phyloP scores from a whole-genome alignment of 78 protist species.

The Tieghemostelium lacteum region DNA sequence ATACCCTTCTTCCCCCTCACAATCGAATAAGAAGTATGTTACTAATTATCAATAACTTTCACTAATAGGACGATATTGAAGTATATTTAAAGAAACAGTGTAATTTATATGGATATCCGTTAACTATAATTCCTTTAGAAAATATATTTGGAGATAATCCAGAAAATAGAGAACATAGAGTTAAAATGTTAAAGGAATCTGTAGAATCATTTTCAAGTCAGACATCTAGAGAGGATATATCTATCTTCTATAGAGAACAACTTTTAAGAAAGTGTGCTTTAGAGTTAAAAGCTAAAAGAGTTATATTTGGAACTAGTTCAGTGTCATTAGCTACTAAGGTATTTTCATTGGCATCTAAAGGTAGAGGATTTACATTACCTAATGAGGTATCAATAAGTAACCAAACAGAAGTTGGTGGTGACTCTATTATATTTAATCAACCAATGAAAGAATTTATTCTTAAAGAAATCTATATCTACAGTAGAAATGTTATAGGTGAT shows the following conservation, averaged over 20 bases:
- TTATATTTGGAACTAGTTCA: conserved; percentile 27
- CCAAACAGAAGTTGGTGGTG: background rate
- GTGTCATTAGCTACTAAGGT: conserved; percentile 32
- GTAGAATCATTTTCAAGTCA: background rate
- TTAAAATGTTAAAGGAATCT: background rate
- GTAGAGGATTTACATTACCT: conserved; percentile 61
- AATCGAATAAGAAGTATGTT: background rate
- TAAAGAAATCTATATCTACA: conserved; percentile 52
- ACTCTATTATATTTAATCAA: conserved; percentile 25
- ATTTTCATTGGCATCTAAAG: conserved; percentile 41
- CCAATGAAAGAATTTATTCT: conserved; percentile 65
- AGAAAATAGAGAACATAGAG: background rate
- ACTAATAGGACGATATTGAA: background rate
- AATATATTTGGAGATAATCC: background rate
- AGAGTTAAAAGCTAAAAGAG: background rate
- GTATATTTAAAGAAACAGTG: background rate
- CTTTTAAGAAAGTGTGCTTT: conserved; percentile 23
- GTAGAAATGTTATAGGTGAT: background rate
- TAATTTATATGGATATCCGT: background rate
- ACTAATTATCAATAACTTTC: too few relatives aligned
- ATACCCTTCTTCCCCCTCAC: background rate
- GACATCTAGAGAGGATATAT: conserved; percentile 61
- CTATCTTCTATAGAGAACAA: conserved; percentile 20
- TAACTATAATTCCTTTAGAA: conserved; percentile 11
- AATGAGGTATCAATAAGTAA: conserved; percentile 39